These are phyloP conservation scores for Tothia fuscella DNA, from an alignment of 2,329 filamentous ascomycete species.

Conservation along the genomic window DNA sequence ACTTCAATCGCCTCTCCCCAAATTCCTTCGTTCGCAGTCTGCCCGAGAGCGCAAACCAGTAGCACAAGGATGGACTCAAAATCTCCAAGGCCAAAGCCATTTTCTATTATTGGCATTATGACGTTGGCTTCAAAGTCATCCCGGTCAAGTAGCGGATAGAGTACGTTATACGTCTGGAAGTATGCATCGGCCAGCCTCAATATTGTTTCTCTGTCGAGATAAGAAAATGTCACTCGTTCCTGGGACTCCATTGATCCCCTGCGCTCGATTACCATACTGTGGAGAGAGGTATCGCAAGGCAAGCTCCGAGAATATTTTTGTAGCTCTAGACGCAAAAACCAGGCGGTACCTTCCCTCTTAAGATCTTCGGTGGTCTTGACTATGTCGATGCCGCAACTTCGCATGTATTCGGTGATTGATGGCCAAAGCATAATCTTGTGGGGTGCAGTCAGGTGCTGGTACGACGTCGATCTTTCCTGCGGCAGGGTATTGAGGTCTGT, in stretches of 20 bases:
- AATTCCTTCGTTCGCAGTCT: constrained; percentile 42
- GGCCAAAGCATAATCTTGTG: constrained; percentile 16
- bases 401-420: constrained; percentile 15
- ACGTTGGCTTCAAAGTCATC: constrained; percentile 36
- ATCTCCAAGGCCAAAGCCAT: constrained; percentile 39
- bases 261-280: constrained; percentile 8
- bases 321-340: constrained; percentile 26
- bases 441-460: constrained; percentile 12
- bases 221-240: constrained; percentile 18
- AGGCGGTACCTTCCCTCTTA: constrained; percentile 26
- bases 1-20: constrained; percentile 31
- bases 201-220: constrained; percentile 38
- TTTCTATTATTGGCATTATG: constrained; percentile 33
- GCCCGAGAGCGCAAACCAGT: constrained; percentile 47
- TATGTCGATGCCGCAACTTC: constrained; percentile 22
- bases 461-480: constrained; percentile 14
- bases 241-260: neutral
- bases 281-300: constrained; percentile 16
- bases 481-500: neutral
- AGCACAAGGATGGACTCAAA: constrained; percentile 41
- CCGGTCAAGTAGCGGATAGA: constrained; percentile 48
- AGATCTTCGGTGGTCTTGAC: constrained; percentile 20
- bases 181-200: constrained; percentile 41
- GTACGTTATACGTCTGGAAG: constrained; percentile 48
- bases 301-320: constrained; percentile 19